Evolutionary conservation across 148 eudicot genomes (phyloP).

Genomic region (Polygonum aviculare): DNA sequence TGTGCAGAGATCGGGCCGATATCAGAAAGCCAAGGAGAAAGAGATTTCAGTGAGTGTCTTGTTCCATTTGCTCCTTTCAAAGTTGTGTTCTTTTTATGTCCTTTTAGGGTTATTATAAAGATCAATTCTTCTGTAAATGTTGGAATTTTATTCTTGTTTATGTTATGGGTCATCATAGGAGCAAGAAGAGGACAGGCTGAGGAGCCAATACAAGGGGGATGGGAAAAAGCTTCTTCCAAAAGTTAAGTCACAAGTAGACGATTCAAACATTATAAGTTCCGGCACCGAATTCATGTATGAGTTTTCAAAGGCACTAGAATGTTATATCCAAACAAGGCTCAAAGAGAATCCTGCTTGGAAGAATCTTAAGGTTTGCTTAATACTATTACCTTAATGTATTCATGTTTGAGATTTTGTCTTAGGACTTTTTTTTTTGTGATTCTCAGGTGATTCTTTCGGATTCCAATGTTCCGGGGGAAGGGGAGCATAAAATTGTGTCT

Average conservation of each 20-base stretch:
- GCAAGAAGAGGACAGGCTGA: conserved; percentile 23
- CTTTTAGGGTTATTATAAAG: no score
- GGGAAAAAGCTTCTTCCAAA: conserved; percentile 31
- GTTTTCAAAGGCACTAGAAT: conserved; percentile 24
- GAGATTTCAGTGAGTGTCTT: conserved; percentile 23
- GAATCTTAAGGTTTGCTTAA: conserved; percentile 23
- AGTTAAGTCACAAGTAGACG: conserved; percentile 23
- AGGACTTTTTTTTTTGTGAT: no score
- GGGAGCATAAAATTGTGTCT: conserved; percentile 45
- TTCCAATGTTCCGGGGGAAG: conserved; percentile 46
- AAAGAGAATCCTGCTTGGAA: conserved; percentile 23
- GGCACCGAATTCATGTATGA: conserved; percentile 41
- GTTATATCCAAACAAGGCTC: conserved; percentile 21
- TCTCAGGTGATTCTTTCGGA: conserved; percentile 26
- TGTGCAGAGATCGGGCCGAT: conserved; percentile 31
- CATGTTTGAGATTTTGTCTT: no score
- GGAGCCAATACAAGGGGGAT: conserved; percentile 17
- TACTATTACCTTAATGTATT: no score
- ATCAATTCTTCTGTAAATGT: no score
- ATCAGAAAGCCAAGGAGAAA: conserved; percentile 17
- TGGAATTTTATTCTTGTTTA: background rate
- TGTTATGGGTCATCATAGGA: conserved; percentile 21
- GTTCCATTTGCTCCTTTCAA: no score
- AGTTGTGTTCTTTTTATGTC: no score
- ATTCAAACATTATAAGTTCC: conserved; percentile 40